These are phyloP conservation scores for Acacia acuminata DNA, from an alignment of 306 rosid species.

Conservation along the genomic window DNA sequence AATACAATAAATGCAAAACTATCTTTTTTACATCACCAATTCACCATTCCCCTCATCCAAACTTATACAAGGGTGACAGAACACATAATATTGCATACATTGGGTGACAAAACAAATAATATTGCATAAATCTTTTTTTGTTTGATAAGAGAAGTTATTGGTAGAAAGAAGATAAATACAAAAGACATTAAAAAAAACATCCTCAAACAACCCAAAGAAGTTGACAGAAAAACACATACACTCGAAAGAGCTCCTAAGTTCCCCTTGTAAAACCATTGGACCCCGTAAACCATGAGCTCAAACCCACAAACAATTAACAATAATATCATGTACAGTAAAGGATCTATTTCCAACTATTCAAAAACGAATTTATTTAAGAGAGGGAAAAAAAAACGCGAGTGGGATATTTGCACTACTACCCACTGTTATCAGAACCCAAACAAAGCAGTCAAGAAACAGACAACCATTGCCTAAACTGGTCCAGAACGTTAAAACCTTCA, in stretches of 20 bases:
- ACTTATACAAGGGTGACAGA: neutral
- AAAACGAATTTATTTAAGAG: neutral
- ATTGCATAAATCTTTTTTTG: neutral
- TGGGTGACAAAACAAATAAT: slow-evolving; percentile 24
- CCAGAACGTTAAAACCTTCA: neutral
- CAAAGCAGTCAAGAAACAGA: neutral
- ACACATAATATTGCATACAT: slow-evolving; percentile 5
- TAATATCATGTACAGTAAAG: neutral
- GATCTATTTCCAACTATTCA: neutral
- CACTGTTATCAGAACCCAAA: neutral
- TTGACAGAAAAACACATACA: neutral
- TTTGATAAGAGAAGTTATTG: neutral
- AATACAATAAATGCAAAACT: neutral
- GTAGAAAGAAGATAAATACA: slow-evolving; percentile 2
- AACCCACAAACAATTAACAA: slow-evolving; percentile 17
- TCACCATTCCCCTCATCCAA: neutral
- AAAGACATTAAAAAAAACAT: neutral
- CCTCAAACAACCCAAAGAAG: neutral
- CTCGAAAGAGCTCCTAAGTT: neutral
- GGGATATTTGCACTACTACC: neutral
- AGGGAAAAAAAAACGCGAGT: neutral
- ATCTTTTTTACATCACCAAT: neutral
- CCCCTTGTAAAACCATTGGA: neutral
- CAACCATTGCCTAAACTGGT: neutral
- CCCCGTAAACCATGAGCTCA: slow-evolving; percentile 5